Evolutionary conservation across 257 asterid genomes (phyloP).

Genomic region (Penstemon davidsonii): DNA sequence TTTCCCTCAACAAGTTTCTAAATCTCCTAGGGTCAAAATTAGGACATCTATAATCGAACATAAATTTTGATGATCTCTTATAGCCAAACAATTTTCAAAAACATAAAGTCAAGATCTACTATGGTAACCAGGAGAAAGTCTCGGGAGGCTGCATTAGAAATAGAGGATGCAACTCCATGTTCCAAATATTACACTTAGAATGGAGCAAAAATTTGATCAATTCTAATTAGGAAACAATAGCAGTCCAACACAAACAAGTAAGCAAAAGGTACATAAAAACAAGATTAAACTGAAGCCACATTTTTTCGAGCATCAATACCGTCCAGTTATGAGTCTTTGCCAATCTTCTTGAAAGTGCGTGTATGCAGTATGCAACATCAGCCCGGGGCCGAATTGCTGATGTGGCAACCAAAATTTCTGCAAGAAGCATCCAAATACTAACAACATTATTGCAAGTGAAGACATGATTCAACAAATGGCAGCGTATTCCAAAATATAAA

Average conservation of each 20-base stretch:
- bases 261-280: constrained; percentile 11
- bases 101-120: too few species aligned
- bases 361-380: constrained; percentile 95
- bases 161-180: too few species aligned
- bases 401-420: constrained; percentile 85
- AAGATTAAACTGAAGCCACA: constrained; percentile 8
- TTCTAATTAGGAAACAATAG: background rate
- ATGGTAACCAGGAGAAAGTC: too few species aligned
- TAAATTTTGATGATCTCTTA: too few species aligned
- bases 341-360: constrained; percentile 84
- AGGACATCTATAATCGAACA: too few species aligned
- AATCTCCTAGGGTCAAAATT: too few species aligned
- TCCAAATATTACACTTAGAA: too few species aligned
- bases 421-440: constrained; percentile 48
- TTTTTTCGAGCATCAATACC: constrained; percentile 48
- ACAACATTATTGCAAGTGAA: constrained; percentile 30
- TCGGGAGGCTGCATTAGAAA: too few species aligned
- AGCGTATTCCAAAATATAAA: constrained; percentile 21
- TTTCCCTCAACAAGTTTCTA: too few species aligned
- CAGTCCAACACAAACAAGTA: constrained; percentile 1
- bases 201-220: too few species aligned
- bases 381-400: constrained; percentile 80
- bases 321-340: constrained; percentile 97
- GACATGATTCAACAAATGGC: constrained; percentile 31
- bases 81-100: too few species aligned